Base-by-base conservation (phyloP, 2,329 filamentous ascomycete species). In the Bipolaris oryzae region DNA sequence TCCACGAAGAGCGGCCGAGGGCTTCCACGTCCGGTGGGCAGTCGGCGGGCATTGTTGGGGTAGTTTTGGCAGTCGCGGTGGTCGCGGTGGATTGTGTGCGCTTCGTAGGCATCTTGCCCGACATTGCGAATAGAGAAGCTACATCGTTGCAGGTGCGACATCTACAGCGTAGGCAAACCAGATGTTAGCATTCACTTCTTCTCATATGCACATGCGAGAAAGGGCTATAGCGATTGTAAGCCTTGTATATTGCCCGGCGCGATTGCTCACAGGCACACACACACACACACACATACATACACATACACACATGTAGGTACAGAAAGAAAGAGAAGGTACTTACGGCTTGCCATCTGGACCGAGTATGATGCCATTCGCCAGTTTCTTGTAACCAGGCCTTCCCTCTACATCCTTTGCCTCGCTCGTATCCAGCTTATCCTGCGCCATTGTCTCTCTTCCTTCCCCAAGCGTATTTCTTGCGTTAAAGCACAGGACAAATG, bases 21-120 rank as follows among this genome's bases (percentile, higher is more conserved):
- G 83, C 79, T 73, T 96, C 92, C 62, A 97, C 91, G 73, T 98
- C 93, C 1, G 95, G 89, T 0, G 95, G 95, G 74, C 94, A 98
- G 76, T 96, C 90, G 55, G 81, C 60, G 7, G 83, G 80, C 13
- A 79, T 73, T 3, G 68, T 37, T n/a, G 67, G 59, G 15, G 66
- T 57, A 34, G 76, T 62, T 33, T 76, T 54, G 4, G 79, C 55
- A 7, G 78, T 51, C 13, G 79, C 55, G 21, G 78, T 50, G 15
- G 79, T 55, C 21, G 46, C 66, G 4, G 77, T 63, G 15, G 75
- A 60, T 2, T 69, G 64, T 18, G 64, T 54, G 41, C 51, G 47
- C 49, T 84, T 82, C 34, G 44, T 61, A 11, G 58, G 42, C 39
- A 60, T 55, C 25, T 55, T 60, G 55, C 62, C 62, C 13, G 84